Conservation (phyloP, 2,329 filamentous ascomycete genomes). For the Cucurbitaria berberidis region DNA sequence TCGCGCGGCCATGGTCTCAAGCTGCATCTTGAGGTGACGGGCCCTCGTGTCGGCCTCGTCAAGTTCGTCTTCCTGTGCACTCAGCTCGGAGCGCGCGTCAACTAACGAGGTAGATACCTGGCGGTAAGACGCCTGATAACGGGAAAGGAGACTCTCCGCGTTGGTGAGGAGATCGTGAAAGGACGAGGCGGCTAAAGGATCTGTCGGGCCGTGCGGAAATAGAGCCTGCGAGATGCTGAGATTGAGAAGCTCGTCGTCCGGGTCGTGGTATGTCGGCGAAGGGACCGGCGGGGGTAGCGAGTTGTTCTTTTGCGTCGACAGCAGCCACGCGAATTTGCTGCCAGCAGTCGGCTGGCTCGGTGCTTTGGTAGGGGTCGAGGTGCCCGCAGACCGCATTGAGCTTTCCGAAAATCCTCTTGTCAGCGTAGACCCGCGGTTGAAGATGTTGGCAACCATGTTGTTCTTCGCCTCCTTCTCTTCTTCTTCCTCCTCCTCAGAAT, state of each 20-base stretch:
- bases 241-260: constrained; percentile 58
- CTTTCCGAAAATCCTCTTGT: constrained; percentile 33
- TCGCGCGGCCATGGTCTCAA: constrained; percentile 64
- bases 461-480: constrained; percentile 30
- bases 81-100: constrained; percentile 61
- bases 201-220: constrained; percentile 58
- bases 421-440: constrained; percentile 39
- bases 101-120: constrained; percentile 51
- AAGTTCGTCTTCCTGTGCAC: constrained; percentile 65
- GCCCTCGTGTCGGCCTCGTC: constrained; percentile 65
- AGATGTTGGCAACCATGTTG: constrained; percentile 43
- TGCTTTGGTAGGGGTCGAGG: constrained; percentile 23
- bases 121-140: constrained; percentile 64
- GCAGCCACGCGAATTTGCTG: constrained; percentile 47
- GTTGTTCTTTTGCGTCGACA: constrained; percentile 44
- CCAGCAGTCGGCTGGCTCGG: constrained; percentile 32
- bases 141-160: constrained; percentile 61
- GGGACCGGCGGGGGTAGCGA: constrained; percentile 28
- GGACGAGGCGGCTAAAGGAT: constrained; percentile 59
- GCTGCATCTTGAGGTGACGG: constrained; percentile 64
- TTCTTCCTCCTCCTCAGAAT: constrained; percentile 29
- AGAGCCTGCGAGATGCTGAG: constrained; percentile 62
- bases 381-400: constrained; percentile 23
- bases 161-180: constrained; percentile 64
- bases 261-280: constrained; percentile 45